Evolutionary conservation across 2,329 filamentous ascomycete genomes (phyloP).

Genomic region (Exophiala spinifera): DNA sequence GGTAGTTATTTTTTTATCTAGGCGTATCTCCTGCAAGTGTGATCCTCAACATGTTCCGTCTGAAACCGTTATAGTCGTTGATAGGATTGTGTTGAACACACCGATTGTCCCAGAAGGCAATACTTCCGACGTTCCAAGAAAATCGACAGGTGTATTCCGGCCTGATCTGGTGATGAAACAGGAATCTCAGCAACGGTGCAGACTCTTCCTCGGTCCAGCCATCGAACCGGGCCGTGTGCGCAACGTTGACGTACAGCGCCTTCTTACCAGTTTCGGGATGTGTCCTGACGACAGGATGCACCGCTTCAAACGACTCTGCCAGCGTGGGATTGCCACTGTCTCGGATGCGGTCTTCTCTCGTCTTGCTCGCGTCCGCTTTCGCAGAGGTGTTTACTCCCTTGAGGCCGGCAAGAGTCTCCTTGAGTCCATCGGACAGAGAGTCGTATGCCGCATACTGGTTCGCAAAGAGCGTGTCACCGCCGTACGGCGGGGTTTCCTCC

Average conservation of each 20-base stretch:
- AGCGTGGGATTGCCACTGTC: slow-evolving; percentile 19
- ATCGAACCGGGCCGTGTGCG: slow-evolving; percentile 33
- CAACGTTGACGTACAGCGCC: slow-evolving; percentile 36
- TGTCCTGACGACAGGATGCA: slow-evolving; percentile 35
- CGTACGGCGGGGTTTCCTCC: slow-evolving; percentile 28
- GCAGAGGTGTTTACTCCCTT: slow-evolving; percentile 29
- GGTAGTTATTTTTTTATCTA: slow-evolving; percentile 9
- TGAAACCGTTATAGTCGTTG: slow-evolving; percentile 27
- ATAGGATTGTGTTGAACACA: slow-evolving; percentile 29
- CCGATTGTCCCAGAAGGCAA: slow-evolving; percentile 54
- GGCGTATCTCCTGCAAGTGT: slow-evolving; percentile 25
- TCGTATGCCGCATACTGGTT: slow-evolving; percentile 33
- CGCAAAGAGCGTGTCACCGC: slow-evolving; percentile 34
- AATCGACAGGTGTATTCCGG: slow-evolving; percentile 37
- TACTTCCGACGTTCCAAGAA: slow-evolving; percentile 50
- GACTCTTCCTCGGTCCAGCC: slow-evolving; percentile 31
- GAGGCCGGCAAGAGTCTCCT: slow-evolving; percentile 29
- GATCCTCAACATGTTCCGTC: slow-evolving; percentile 24
- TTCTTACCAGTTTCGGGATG: slow-evolving; percentile 37
- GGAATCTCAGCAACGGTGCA: slow-evolving; percentile 29
- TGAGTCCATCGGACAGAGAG: slow-evolving; percentile 33
- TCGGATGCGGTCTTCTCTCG: slow-evolving; percentile 30
- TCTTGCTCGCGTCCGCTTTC: slow-evolving; percentile 30
- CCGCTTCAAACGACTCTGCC: slow-evolving; percentile 25
- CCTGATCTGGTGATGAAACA: slow-evolving; percentile 28